Base-by-base conservation (phyloP, 306 rosid species). In the Acacia melanoxylon region DNA sequence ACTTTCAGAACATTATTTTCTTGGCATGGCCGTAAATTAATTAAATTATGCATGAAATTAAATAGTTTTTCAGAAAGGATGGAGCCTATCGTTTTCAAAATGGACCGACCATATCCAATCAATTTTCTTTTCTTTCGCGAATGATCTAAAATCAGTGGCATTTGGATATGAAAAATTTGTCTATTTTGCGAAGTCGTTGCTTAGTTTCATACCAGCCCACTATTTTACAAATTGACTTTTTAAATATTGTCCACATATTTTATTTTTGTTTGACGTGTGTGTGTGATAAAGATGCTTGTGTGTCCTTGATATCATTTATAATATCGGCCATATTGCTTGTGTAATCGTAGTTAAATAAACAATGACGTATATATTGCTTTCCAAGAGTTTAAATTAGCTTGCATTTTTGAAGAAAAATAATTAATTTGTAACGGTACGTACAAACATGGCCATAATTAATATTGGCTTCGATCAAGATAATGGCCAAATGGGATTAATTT, bases 51-150 rank as follows among this genome's bases (percentile, higher is more conserved):
- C 41, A 37, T 22, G 29, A 58, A 58, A 58, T 58, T 58, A n/a
- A n/a, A 9, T 58, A 9, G 0, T 22, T 58, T 58, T 58, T 58
- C 20, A 58, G 65, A 11, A 22, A 56, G 22, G 10, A 27, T 0
- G 10, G 4, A 15, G 13, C 22, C 19, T 25, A 69, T 82, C 83
- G 12, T 58, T 85, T 68, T 82, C 88, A 51, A 52, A 35, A 61
- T 80, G 86, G 80, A 73, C 85, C 84, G 74, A 82, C 85, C 86
- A 73, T 76, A 59, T 40, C 41, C 67, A 24, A 41, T 24, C 0
- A 17, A 59, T 69, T n/a, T 69, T n/a, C 25, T 10, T 41, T 22
- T 58, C 13, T 16, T 49, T 5, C 5, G 16, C 56, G 24, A 71
- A 27, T 16, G 31, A 19, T 45, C 46, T 40, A 41, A 48, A 46